Evolutionary conservation across 2,329 filamentous ascomycete species (phyloP), one percentile per base, ranked within the genome.

Genomic region (Arachnopeziza araneosa): DNA sequence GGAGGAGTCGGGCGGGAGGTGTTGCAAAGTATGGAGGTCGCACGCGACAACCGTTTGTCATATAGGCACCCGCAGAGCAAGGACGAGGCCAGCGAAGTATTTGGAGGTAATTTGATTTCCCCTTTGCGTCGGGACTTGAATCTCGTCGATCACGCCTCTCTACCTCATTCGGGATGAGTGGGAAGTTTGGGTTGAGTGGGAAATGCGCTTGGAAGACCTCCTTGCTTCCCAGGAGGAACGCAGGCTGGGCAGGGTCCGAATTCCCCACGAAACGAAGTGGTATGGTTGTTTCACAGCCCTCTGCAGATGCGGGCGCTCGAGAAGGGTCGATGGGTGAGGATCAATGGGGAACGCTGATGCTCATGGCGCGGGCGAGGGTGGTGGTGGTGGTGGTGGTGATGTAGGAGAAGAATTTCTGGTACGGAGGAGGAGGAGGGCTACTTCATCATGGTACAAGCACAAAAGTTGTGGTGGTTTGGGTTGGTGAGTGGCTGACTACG

Each of bases 1-100:
- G 59, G 59, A 62, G 61, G 59, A 55, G 67, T 66, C 61, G 61
- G 65, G 61, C 65, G 64, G 64, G 63, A 68, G 65, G 66, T 65
- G 61, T 63, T 64, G 61, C 26, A 23, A 30, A 53, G 58, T 50
- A 30, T 57, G 59, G 58, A 66, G 66, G 69, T 73, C 68, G 70
- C 70, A 67, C 71, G 69, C 71, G 68, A 70, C 68, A 68, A 67
- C 60, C 70, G 69, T 71, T 72, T 72, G 71, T 71, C 70, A 70
- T 71, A 70, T 65, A 71, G 69, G 70, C 68, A 72, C 66, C 70
- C 69, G 69, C 62, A 55, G 36, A 44, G 36, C 36, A 61, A 60
- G 54, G 60, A 62, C 57, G 58, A 63, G 60, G 64, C 30, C 51
- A 59, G 44, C 56, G 59, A 56, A 63, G 50, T 58, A 59, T 57